Evolutionary conservation across 768 basidiomycete species (phyloP).

Genomic region (Trametes punicea): DNA sequence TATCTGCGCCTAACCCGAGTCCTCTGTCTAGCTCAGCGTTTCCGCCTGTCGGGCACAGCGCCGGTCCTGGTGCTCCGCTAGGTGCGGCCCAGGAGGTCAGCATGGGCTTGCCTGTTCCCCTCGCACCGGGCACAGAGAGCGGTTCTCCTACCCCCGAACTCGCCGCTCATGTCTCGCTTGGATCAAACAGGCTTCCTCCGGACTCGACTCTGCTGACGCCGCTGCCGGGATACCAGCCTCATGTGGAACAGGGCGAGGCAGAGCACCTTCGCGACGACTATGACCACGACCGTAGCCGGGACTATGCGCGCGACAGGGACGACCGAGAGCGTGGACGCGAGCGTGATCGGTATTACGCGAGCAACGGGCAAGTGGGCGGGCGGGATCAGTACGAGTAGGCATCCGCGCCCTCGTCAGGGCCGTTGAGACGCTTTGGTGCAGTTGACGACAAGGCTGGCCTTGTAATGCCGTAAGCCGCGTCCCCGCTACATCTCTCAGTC

Average conservation of each 20-base stretch:
- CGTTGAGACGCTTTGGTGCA: background rate
- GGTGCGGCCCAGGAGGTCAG: background rate
- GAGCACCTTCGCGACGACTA: conserved; percentile 6
- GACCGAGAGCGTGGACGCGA: conserved; percentile 8
- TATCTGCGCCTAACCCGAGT: conserved; percentile 15
- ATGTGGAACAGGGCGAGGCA: conserved; percentile 19
- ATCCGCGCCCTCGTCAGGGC: background rate
- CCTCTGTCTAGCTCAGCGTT: conserved; percentile 12
- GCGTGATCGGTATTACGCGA: conserved; percentile 12
- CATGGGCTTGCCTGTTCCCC: background rate
- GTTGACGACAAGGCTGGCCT: background rate
- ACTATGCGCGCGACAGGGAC: background rate
- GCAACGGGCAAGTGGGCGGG: conserved; percentile 3
- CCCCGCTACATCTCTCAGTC: background rate
- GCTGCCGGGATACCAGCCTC: conserved; percentile 54
- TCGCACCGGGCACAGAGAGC: background rate
- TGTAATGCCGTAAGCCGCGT: background rate
- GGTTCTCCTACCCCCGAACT: conserved; percentile 16
- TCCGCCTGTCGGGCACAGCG: conserved; percentile 7
- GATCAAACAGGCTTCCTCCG: conserved; percentile 50
- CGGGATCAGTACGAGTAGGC: conserved; percentile 16
- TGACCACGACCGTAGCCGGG: conserved; percentile 3
- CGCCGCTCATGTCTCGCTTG: conserved; percentile 38
- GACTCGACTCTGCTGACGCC: conserved; percentile 64
- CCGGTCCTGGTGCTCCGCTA: background rate